These are phyloP conservation scores for Aurantiochytrium sp. DNA, from an alignment of 108 stramenopile species.

Conservation along the genomic window DNA sequence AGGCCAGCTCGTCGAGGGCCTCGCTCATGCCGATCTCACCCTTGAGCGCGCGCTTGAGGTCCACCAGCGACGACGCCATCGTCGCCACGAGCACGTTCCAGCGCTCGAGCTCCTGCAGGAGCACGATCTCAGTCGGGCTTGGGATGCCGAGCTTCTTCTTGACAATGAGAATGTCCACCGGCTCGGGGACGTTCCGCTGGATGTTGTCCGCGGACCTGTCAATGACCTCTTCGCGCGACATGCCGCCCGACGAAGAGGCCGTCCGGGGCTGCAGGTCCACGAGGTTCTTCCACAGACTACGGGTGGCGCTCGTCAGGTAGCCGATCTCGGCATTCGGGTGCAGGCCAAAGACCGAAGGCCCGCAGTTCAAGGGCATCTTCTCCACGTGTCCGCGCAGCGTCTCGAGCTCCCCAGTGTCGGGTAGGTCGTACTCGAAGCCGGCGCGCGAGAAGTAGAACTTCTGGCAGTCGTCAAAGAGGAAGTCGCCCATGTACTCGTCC, in stretches of 20 bases:
- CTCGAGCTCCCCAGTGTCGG: constrained; percentile 45
- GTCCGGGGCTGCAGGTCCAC: constrained; percentile 60
- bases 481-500: constrained; percentile 72
- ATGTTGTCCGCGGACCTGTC: constrained; percentile 47
- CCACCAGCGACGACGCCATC: constrained; percentile 55
- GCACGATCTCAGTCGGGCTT: constrained; percentile 61
- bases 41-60: constrained; percentile 53
- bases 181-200: constrained; percentile 55
- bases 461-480: constrained; percentile 66
- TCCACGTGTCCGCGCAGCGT: constrained; percentile 53
- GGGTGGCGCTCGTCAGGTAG: constrained; percentile 61
- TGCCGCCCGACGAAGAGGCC: constrained; percentile 44
- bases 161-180: constrained; percentile 33
- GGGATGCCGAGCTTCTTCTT: constrained; percentile 21
- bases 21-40: constrained; percentile 72
- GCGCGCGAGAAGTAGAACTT: constrained; percentile 62
- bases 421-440: constrained; percentile 61
- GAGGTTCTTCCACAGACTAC: constrained; percentile 59
- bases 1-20: constrained; percentile 58
- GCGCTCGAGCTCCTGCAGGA: constrained; percentile 68
- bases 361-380: constrained; percentile 58
- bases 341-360: constrained; percentile 66
- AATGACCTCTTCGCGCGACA: constrained; percentile 61
- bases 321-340: constrained; percentile 73
- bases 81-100: constrained; percentile 58